Base-by-base conservation (phyloP, 768 basidiomycete genomes). In the Pleurotus tuber-regium region DNA sequence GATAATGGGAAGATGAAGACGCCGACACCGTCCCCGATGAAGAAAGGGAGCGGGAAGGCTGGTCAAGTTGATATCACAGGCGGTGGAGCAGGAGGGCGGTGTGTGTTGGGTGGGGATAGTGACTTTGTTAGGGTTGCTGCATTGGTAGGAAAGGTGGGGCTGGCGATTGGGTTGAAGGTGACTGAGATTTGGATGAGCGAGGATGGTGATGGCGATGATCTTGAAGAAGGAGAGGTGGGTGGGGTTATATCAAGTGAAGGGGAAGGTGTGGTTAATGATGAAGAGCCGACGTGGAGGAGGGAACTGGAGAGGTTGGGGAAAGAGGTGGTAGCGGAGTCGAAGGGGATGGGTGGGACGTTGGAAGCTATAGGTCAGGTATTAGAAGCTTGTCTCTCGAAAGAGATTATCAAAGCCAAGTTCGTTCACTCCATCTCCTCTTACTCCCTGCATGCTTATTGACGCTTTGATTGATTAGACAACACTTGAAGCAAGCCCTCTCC, bases 341-440 rank as follows among this genome's bases (percentile, higher is more conserved):
- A 68, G 21, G 72, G 73, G 0, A 68, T 78, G 41, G 83, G 84
- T 10, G 80, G 80, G 11, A 75, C 77, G 33, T 66, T 86, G 38
- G 69, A 75, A 36, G 75, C 79, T 25, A 71, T 85, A 18, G 83
- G 79, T 7, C 71, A 76, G 44, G 68, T 86, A 6, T 52, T 86
- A n/a, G 69, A 72, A 46, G 79, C 83, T 1, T 80, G 75, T 61
- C 57, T 79, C 31, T 68, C 74, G 3, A 65, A 69, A 24, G 87
- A 87, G 65, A 80, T 83, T 24, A 51, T 85, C 7, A 75, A 70
- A 52, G 74, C 83, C 42, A 89, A 89, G 86, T 87, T 57, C 28
- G 80, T 53, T 10, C n/a, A 33, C 19, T 5, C 30, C 2, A 4
- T 69, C 11, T 38, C 42, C 46, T 21, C 49, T 47, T 24, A 55